Evolutionary conservation across 106 monocot species (phyloP).

Genomic region (Allium cepa): DNA sequence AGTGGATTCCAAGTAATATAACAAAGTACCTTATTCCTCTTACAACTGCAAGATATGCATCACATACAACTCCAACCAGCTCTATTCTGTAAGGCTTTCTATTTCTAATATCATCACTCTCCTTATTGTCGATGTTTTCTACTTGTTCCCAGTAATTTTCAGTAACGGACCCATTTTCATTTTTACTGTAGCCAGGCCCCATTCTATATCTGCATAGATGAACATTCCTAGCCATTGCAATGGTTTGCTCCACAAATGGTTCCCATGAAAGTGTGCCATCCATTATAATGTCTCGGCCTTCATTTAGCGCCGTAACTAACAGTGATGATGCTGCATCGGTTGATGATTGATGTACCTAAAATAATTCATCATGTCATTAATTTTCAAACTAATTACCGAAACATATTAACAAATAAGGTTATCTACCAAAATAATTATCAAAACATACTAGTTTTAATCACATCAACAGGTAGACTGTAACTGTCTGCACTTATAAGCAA

Average conservation of each 20-base stretch:
- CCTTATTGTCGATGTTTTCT: slow-evolving; percentile 13
- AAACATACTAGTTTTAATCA: too few species aligned
- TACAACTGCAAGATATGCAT: slow-evolving; percentile 83
- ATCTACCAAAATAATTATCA: too few species aligned
- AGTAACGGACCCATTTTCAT: slow-evolving; percentile 34
- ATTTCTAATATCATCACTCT: background rate
- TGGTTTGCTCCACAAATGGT: slow-evolving; percentile 87
- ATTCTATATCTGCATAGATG: slow-evolving; percentile 71
- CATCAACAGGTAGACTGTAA: too few species aligned
- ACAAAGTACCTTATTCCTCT: slow-evolving; percentile 72
- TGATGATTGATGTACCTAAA: slow-evolving; percentile 91
- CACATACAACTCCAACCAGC: slow-evolving; percentile 87
- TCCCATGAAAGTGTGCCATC: slow-evolving; percentile 93
- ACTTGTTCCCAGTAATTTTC: slow-evolving; percentile 86
- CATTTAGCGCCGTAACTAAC: slow-evolving; percentile 88
- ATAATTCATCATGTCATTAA: background rate
- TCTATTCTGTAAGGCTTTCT: slow-evolving; percentile 92
- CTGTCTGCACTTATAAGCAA: too few species aligned
- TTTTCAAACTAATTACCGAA: too few species aligned
- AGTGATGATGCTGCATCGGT: slow-evolving; percentile 86
- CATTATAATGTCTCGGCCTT: slow-evolving; percentile 91
- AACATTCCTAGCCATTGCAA: slow-evolving; percentile 75
- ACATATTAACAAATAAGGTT: too few species aligned
- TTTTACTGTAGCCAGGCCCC: slow-evolving; percentile 72
- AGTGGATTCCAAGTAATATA: too few species aligned